These are phyloP conservation scores for Rhizophlyctis rosea DNA, from an alignment of 192 early-diverging fungal species.

Conservation along the genomic window DNA sequence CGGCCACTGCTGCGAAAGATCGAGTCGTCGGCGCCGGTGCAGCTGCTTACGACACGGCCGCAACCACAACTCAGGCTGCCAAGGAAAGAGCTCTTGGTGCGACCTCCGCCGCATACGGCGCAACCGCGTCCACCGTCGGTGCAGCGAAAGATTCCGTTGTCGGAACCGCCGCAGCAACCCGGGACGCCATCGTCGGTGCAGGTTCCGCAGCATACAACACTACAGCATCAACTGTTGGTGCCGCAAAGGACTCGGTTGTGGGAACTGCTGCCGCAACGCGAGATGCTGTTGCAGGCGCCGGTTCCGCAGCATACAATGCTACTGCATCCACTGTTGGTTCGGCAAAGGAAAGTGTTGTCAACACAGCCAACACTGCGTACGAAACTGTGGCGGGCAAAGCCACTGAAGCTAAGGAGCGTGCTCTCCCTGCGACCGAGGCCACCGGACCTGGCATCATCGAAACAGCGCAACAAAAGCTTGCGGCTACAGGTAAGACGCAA, in stretches of 20 bases:
- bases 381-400: background rate
- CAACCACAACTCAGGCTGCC: background rate
- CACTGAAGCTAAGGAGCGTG: conserved; percentile 4
- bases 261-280: background rate
- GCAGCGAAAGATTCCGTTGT: too few relatives aligned
- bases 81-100: background rate
- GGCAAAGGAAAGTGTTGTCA: background rate
- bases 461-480: conserved; percentile 1
- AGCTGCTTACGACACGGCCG: background rate
- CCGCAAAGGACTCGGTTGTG: background rate
- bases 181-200: background rate
- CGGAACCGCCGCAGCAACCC: conserved; percentile 2
- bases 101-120: background rate
- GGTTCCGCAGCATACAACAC: background rate
- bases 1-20: too few relatives aligned
- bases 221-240: background rate
- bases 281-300: background rate
- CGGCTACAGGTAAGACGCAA: background rate
- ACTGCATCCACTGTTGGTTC: background rate
- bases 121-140: too few relatives aligned
- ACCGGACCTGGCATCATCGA: background rate
- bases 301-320: background rate
- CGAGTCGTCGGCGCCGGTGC: too few relatives aligned
- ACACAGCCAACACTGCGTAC: background rate
- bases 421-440: background rate